Base-by-base conservation (phyloP, 2,329 filamentous ascomycete species). In the Nigrograna mackinnonii region DNA sequence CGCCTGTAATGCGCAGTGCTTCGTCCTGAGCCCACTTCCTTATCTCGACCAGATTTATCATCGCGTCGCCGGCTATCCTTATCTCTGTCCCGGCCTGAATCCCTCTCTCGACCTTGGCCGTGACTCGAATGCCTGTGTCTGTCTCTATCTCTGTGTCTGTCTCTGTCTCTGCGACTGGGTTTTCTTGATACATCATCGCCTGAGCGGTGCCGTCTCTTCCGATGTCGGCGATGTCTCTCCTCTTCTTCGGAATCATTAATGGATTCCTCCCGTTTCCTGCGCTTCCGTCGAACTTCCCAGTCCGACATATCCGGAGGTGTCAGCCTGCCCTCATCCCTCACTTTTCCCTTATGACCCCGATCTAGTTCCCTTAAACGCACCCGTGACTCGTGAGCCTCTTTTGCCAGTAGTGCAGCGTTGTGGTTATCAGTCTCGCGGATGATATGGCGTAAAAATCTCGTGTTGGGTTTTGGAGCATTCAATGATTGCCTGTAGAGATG, bases 381-480 rank as follows among this genome's bases (percentile, higher is more conserved):
- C 47, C 79, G 79, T 0, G 90, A 84, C 52, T 97, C 91, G 35
- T 87, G 83, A 19, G 85, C 84, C 66, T 97, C 92, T 60, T 86
- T 95, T 1, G 87, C 89, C 14, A 90, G 81, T 21, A 97, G 76
- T 1, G 89, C 87, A 18, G 87, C 84, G 78, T 99, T 99, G 70
- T 99, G 92, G 40, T 71, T 86, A 57, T 95, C 87, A 6, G 90
- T 95, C 54, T 94, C 87, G 50, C 86, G 87, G 48, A 99, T 89
- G 43, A 97, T 88, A 58, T 94, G 87, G 44, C 85, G 85, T 31
- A 99, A 73, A 64, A 97, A 97, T 22, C 87, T 82, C 0, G 89
- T 96, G 60, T 99, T 97, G 3, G 92, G 91, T 64, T 92, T 96
- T 1, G 89, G 89, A 50, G 79, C 81, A 39, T 85, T 82, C 54